phyloP scores from a whole-genome alignment of 192 early-diverging fungal species.

The Rhizophagus prolifer region DNA sequence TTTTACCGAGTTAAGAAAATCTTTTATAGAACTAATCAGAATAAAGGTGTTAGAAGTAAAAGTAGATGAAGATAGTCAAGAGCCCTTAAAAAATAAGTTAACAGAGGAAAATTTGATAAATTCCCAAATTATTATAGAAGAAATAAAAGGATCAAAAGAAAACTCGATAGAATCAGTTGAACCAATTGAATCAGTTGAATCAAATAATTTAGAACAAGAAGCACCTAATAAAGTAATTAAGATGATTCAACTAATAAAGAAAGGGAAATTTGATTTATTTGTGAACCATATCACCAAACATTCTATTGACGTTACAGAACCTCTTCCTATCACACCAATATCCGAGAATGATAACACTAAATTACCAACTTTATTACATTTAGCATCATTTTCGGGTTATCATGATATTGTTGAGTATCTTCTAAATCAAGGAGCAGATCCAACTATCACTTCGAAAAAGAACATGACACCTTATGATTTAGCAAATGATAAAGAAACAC shows the following conservation, averaged over 20 bases:
- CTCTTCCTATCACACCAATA: conserved; percentile 30
- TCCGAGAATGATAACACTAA: conserved; percentile 43
- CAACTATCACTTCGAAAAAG: conserved; percentile 45
- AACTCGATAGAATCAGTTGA: conserved; percentile 35
- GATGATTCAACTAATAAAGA: conserved; percentile 54
- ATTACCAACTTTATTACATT: conserved; percentile 70
- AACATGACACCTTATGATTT: conserved; percentile 67
- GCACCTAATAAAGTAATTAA: conserved; percentile 47
- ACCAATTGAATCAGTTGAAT: conserved; percentile 27
- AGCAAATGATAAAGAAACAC: conserved; percentile 63
- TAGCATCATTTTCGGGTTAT: conserved; percentile 65
- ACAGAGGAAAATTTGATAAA: background rate
- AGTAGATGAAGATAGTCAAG: background rate
- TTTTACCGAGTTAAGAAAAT: conserved; percentile 64
- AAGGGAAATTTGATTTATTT: conserved; percentile 63
- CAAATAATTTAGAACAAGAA: conserved; percentile 27
- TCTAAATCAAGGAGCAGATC: conserved; percentile 75
- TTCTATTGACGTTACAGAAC: conserved; percentile 43
- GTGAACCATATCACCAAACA: conserved; percentile 53
- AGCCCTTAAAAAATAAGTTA: background rate
- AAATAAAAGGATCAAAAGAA: too few species aligned
- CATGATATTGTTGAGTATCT: conserved; percentile 60
- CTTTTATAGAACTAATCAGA: conserved; percentile 62
- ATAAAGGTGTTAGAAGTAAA: conserved; percentile 47
- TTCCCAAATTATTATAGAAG: conserved; percentile 2